Evolutionary conservation across 768 basidiomycete genomes (phyloP).

Genomic region (Tylopilus intermedius): DNA sequence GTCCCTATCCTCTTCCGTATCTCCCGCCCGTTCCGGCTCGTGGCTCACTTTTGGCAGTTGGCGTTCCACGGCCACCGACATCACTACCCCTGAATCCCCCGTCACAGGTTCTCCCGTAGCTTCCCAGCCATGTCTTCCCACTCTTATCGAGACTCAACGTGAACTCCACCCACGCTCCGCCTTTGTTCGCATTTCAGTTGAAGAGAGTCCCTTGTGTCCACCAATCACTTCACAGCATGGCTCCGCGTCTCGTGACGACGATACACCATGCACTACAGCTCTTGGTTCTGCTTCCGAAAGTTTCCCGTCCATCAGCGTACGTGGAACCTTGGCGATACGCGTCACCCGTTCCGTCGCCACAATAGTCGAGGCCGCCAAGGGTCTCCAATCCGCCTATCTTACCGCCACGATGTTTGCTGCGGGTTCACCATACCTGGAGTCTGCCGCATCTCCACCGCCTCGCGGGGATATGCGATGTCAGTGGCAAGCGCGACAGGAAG

Average conservation of each 20-base stretch:
- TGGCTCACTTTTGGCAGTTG: constrained; percentile 43
- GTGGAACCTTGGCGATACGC: constrained; percentile 18
- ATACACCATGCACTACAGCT: constrained; percentile 13
- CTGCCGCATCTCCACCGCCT: constrained; percentile 18
- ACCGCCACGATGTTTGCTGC: constrained; percentile 47
- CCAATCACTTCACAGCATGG: constrained; percentile 1
- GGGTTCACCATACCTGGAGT: constrained; percentile 23
- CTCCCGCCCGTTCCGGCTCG: constrained; percentile 35
- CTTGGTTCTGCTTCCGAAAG: background rate
- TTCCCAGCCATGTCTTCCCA: constrained; percentile 28
- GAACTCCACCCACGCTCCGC: constrained; percentile 35
- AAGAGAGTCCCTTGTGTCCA: constrained; percentile 35
- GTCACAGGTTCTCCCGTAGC: constrained; percentile 29
- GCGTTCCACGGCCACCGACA: constrained; percentile 35
- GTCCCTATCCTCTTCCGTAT: constrained; percentile 24
- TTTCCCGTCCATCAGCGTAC: constrained; percentile 6
- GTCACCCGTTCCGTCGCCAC: constrained; percentile 36
- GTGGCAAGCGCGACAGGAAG: constrained; percentile 28
- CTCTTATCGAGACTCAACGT: constrained; percentile 25
- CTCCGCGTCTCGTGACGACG: constrained; percentile 13
- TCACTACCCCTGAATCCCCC: constrained; percentile 32
- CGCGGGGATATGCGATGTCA: constrained; percentile 8
- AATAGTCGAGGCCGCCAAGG: constrained; percentile 49
- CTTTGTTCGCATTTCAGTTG: constrained; percentile 31
- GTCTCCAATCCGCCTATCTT: constrained; percentile 56